Percentiles rank a stretch among this genome's conserved stretches.
These are phyloP conservation scores for Calocera cornea DNA, from an alignment of 768 basidiomycete genomes.

Conservation along the genomic window DNA sequence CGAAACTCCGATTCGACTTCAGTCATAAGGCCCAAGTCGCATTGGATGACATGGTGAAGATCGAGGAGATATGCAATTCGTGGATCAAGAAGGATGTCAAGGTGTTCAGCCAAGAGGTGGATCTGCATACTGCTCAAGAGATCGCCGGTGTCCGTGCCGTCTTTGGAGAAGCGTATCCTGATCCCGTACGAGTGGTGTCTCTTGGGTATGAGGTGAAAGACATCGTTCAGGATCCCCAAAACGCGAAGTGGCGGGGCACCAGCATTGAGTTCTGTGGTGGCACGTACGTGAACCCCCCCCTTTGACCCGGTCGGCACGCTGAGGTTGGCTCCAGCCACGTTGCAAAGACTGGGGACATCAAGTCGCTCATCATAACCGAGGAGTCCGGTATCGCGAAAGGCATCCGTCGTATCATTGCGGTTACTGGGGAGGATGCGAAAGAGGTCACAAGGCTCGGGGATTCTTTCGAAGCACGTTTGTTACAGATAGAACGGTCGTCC, in stretches of 20 bases:
- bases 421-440: slow-evolving; percentile 88
- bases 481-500: slow-evolving; percentile 40
- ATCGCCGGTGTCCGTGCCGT: slow-evolving; percentile 94
- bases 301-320: neutral
- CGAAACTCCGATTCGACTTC: slow-evolving; percentile 95
- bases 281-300: slow-evolving; percentile 45
- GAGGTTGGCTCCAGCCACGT: slow-evolving; percentile 51
- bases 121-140: slow-evolving; percentile 59
- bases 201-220: slow-evolving; percentile 80
- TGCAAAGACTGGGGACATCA: slow-evolving; percentile 91
- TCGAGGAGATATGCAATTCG: slow-evolving; percentile 69
- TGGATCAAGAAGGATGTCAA: slow-evolving; percentile 85
- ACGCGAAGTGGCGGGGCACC: slow-evolving; percentile 79
- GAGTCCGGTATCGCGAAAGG: slow-evolving; percentile 98
- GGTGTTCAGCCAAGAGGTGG: slow-evolving; percentile 78
- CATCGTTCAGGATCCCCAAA: slow-evolving; percentile 70
- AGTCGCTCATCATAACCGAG: slow-evolving; percentile 86
- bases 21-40: slow-evolving; percentile 84
- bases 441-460: slow-evolving; percentile 60
- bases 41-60: slow-evolving; percentile 60
- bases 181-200: slow-evolving; percentile 90
- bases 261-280: slow-evolving; percentile 98
- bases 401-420: slow-evolving; percentile 83
- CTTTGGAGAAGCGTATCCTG: slow-evolving; percentile 95
- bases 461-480: slow-evolving; percentile 47